Evolutionary conservation across 371 early-diverging fungal species (phyloP).

Genomic region (Lichtheimia corymbifera): DNA sequence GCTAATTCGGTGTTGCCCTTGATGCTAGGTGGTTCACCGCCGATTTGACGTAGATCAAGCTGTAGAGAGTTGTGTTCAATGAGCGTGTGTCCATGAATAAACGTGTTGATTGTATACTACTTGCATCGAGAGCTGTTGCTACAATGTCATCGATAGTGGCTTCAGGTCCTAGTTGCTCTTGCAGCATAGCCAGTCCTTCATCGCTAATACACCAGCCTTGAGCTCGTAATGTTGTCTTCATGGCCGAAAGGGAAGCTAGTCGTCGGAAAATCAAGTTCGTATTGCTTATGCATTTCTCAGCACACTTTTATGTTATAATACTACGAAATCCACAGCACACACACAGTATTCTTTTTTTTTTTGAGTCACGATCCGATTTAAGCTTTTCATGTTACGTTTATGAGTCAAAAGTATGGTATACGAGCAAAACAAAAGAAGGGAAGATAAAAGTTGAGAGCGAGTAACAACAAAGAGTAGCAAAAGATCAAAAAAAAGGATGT

Average conservation of each 20-base stretch:
- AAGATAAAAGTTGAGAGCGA: neutral
- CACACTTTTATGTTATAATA: too few relatives aligned
- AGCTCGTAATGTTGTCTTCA: conserved; percentile 13
- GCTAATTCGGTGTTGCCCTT: conserved; percentile 8
- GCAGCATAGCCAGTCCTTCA: conserved; percentile 15
- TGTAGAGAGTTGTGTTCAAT: conserved; percentile 10
- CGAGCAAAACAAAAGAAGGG: too few relatives aligned
- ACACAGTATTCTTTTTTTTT: too few relatives aligned
- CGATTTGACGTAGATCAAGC: conserved; percentile 39
- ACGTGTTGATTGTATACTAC: neutral
- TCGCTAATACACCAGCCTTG: conserved; percentile 22
- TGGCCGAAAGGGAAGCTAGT: neutral
- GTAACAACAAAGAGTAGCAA: neutral
- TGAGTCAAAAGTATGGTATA: too few relatives aligned
- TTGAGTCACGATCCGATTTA: too few relatives aligned
- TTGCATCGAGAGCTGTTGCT: conserved; percentile 37
- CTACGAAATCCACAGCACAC: too few relatives aligned
- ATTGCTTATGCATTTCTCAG: too few relatives aligned
- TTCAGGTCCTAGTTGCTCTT: conserved; percentile 15
- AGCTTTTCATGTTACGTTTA: too few relatives aligned
- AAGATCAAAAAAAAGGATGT: neutral
- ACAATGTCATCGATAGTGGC: conserved; percentile 27
- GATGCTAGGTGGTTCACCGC: conserved; percentile 16
- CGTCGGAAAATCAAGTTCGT: too few relatives aligned
- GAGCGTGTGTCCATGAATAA: neutral